A percentile compares a stretch with the other conserved stretches of the same genome.
These are phyloP conservation scores for Suhomyces xylopsoci DNA, from an alignment of 805 yeast species.

Conservation along the genomic window DNA sequence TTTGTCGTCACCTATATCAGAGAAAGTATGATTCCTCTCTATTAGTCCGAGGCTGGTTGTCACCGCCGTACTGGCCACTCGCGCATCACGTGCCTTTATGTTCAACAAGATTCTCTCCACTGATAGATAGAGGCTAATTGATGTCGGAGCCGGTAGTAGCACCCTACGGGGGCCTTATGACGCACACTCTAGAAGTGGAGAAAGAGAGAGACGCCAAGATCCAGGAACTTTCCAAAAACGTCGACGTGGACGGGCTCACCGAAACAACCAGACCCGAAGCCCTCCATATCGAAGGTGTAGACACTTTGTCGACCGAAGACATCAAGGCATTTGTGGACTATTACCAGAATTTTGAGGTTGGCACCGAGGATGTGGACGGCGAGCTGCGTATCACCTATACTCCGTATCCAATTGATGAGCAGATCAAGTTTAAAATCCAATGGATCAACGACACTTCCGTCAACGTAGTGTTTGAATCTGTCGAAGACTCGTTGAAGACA, in stretches of 20 bases:
- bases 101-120: neutral
- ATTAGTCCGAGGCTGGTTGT: no score
- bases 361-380: slow-evolving; percentile 14
- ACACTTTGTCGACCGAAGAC: slow-evolving; percentile 57
- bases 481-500: slow-evolving; percentile 38
- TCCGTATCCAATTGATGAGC: slow-evolving; percentile 23
- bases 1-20: no score
- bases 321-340: slow-evolving; percentile 54
- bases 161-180: slow-evolving; percentile 42
- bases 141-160: slow-evolving; percentile 10
- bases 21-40: no score
- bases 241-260: slow-evolving; percentile 27
- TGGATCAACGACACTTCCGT: slow-evolving; percentile 68
- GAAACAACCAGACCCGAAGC: slow-evolving; percentile 46
- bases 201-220: slow-evolving; percentile 28
- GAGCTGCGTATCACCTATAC: slow-evolving; percentile 14
- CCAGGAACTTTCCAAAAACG: slow-evolving; percentile 31
- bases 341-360: slow-evolving; percentile 34
- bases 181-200: slow-evolving; percentile 39
- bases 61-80: neutral
- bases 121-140: neutral
- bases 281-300: slow-evolving; percentile 57
- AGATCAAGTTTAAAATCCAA: slow-evolving; percentile 45
- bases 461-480: slow-evolving; percentile 51
- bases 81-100: neutral